Evolutionary conservation across 169 alveolate genomes (phyloP), one percentile per base, ranked within the genome.

Genomic region (Eimeria necatrix): DNA sequence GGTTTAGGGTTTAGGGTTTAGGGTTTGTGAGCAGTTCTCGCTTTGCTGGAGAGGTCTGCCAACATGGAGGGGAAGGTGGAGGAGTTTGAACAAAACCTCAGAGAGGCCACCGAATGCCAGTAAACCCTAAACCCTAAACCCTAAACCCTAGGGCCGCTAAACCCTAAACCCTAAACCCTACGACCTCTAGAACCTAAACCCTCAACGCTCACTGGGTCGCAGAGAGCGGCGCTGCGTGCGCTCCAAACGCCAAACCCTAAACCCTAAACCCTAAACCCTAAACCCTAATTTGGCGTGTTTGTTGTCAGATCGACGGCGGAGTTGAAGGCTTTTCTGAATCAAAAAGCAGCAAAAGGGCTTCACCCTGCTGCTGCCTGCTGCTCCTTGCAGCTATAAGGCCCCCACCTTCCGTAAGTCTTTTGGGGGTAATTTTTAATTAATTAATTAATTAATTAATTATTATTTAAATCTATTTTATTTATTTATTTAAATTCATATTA

Each of bases 1-100:
- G 81, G 81, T 71, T 71, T 71, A 71, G 81, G 81, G 81, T 71
- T 71, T 71, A 71, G 81, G 81, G 81, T 71, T 71, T 71, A 71
- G 81, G 81, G 51, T 71, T 71, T 71, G 81, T 26, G 81, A 9
- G 18, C 51, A 26, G 46, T 71, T 3, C 14, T 71, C 49, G 52
- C 20, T 3, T 26, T 71, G 48, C 41, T 71, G 41, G 52, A 71
- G 5, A n/a, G 3, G 81, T 8, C 81, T 71, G 81, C 51, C 48
- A 24, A 24, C 4, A 4, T 4, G 46, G 32, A 16, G 6, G 46
- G 81, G 3, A 26, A 7, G 6, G 4, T 48, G 4, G 16, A 71
- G 32, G 52, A n/a, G 51, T 71, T 71, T 22, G 18, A 61, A 7
- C 24, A 10, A 61, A 12, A 18, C n/a, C n/a, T 61, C 4, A 4